Conservation (phyloP, 2,329 filamentous ascomycete genomes). For the Fusarium hostae region DNA sequence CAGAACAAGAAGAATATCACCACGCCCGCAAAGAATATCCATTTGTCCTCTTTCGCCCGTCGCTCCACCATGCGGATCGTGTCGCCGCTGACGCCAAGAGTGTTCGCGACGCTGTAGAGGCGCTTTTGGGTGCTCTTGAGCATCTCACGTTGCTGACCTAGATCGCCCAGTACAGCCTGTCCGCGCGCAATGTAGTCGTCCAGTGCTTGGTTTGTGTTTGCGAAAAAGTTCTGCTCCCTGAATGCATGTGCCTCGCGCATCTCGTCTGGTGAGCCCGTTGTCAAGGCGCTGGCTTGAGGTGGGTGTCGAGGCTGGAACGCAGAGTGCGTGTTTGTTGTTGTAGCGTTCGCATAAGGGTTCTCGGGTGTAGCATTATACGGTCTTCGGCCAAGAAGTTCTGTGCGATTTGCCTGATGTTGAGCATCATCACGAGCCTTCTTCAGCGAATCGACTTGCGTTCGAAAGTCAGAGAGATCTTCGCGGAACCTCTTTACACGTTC, state of each 20-base stretch:
- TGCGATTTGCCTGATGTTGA: slow-evolving; percentile 72
- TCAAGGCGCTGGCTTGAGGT: slow-evolving; percentile 49
- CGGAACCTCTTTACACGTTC: slow-evolving; percentile 90
- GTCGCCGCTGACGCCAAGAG: slow-evolving; percentile 90
- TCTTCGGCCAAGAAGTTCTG: slow-evolving; percentile 85
- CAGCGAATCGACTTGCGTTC: slow-evolving; percentile 79
- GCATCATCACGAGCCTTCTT: slow-evolving; percentile 82
- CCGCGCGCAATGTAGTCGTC: slow-evolving; percentile 95
- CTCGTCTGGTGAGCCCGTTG: slow-evolving; percentile 67
- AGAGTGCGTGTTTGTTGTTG: slow-evolving; percentile 48
- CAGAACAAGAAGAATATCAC: slow-evolving; percentile 91
- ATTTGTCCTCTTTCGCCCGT: slow-evolving; percentile 93
- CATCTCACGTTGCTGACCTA: slow-evolving; percentile 91
- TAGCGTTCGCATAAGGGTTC: slow-evolving; percentile 83
- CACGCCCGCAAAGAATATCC: slow-evolving; percentile 93
- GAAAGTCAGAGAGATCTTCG: slow-evolving; percentile 81
- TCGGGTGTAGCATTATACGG: slow-evolving; percentile 86
- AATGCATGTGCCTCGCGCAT: slow-evolving; percentile 84
- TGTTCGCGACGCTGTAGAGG: slow-evolving; percentile 93
- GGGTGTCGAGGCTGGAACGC: slow-evolving; percentile 57
- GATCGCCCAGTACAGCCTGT: slow-evolving; percentile 86
- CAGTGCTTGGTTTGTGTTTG: slow-evolving; percentile 82
- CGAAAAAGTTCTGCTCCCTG: slow-evolving; percentile 89
- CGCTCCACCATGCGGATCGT: slow-evolving; percentile 97
- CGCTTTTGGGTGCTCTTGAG: slow-evolving; percentile 93